phyloP scores from a whole-genome alignment of 495 filamentous ascomycete species.

The Lindgomyces ingoldianus region DNA sequence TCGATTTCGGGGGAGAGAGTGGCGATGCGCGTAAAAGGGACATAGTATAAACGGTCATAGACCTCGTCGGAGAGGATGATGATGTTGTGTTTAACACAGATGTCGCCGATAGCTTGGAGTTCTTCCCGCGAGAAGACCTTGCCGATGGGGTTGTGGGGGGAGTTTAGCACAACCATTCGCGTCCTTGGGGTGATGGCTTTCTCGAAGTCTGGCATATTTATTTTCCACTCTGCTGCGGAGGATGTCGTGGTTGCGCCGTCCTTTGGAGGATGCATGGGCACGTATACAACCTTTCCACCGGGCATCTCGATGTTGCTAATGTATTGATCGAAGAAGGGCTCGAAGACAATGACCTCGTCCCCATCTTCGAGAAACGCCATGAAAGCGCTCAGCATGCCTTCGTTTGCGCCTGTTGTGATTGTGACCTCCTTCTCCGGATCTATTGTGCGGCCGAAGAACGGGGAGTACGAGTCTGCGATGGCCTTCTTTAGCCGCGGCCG shows the following conservation, averaged over 20 bases:
- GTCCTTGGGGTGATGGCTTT: slow-evolving; percentile 80
- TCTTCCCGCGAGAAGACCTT: slow-evolving; percentile 88
- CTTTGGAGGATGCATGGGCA: slow-evolving; percentile 86
- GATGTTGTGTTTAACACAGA: slow-evolving; percentile 92
- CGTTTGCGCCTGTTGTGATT: slow-evolving; percentile 95
- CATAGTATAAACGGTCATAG: slow-evolving; percentile 93
- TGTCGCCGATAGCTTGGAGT: slow-evolving; percentile 78
- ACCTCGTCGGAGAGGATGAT: slow-evolving; percentile 96
- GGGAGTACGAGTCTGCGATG: slow-evolving; percentile 84
- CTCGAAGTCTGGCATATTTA: slow-evolving; percentile 83
- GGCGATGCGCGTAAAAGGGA: slow-evolving; percentile 87
- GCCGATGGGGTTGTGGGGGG: slow-evolving; percentile 90
- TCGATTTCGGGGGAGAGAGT: slow-evolving; percentile 87
- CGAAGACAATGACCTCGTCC: slow-evolving; percentile 96
- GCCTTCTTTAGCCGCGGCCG: slow-evolving; percentile 88
- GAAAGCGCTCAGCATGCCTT: slow-evolving; percentile 95
- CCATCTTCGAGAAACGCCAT: slow-evolving; percentile 95
- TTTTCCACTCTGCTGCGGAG: slow-evolving; percentile 81
- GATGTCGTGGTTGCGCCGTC: slow-evolving; percentile 77
- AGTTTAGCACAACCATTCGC: slow-evolving; percentile 90
- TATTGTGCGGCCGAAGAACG: slow-evolving; percentile 74
- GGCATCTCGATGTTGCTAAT: slow-evolving; percentile 98
- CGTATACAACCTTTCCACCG: slow-evolving; percentile 89
- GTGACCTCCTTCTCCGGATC: slow-evolving; percentile 89
- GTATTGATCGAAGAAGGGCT: slow-evolving; percentile 98